Conservation (phyloP, 306 rosid species). For the Dryas alaskensis region DNA sequence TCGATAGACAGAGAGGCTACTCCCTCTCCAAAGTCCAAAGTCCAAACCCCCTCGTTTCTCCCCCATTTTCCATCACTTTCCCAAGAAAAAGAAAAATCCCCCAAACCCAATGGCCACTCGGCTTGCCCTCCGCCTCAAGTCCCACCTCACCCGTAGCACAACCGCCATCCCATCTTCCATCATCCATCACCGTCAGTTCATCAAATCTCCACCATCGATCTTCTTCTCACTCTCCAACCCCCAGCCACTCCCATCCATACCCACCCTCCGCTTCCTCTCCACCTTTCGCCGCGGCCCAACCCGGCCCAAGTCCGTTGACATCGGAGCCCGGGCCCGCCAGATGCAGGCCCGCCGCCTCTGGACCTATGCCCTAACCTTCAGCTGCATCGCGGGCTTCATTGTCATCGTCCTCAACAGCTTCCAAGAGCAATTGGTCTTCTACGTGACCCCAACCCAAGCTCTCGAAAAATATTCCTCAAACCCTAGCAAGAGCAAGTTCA, state of each 20-base stretch:
- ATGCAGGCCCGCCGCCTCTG: constrained; percentile 85
- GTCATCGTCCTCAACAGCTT: constrained; percentile 75
- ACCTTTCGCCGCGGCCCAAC: constrained; percentile 51
- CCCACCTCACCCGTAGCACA: constrained; percentile 44
- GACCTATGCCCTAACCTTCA: constrained; percentile 69
- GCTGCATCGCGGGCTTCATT: constrained; percentile 74
- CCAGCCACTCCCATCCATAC: constrained; percentile 13
- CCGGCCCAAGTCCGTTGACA: constrained; percentile 54
- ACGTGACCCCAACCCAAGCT: constrained; percentile 80
- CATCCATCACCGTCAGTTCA: constrained; percentile 12
- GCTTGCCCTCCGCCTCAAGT: constrained; percentile 59
- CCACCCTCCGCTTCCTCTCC: constrained; percentile 51
- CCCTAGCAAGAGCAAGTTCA: constrained; percentile 72
- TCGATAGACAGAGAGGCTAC: background rate
- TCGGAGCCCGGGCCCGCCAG: constrained; percentile 84
- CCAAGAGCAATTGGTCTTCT: constrained; percentile 77
- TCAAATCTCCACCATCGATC: constrained; percentile 25
- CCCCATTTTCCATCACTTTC: background rate
- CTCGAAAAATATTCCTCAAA: constrained; percentile 50
- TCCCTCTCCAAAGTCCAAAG: background rate
- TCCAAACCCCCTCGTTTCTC: background rate
- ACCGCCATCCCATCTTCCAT: constrained; percentile 26
- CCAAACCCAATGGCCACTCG: constrained; percentile 50
- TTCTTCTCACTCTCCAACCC: constrained; percentile 20
- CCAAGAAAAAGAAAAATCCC: background rate